These are phyloP conservation scores for Lasiodiplodia theobromae DNA, from an alignment of 2,329 filamentous ascomycete species.

Conservation along the genomic window DNA sequence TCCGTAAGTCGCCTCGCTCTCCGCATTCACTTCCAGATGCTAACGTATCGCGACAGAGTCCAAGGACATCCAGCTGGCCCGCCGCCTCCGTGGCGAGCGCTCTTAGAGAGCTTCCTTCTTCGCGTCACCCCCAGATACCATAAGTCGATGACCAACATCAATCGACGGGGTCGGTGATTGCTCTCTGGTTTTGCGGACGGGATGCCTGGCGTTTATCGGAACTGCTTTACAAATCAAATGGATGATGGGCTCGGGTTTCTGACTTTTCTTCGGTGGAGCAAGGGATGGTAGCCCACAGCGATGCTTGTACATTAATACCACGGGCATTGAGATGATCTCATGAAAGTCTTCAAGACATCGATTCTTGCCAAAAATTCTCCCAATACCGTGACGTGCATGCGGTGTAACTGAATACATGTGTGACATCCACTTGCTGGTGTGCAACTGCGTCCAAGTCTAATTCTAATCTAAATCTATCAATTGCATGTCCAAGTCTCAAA, in stretches of 20 bases:
- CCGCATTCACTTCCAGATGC: constrained; percentile 31
- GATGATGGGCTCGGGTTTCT: constrained; percentile 29
- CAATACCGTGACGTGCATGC: background rate
- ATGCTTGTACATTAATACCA: constrained; percentile 32
- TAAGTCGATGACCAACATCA: constrained; percentile 8
- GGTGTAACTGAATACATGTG: background rate
- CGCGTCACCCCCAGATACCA: constrained; percentile 27
- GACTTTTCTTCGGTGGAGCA: constrained; percentile 29
- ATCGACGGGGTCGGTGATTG: constrained; percentile 23
- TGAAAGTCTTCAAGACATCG: constrained; percentile 30
- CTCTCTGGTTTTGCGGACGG: constrained; percentile 28
- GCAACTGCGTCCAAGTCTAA: background rate
- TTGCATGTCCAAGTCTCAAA: no score
- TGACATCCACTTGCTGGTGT: no score
- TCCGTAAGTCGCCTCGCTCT: constrained; percentile 53
- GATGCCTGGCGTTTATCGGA: constrained; percentile 29
- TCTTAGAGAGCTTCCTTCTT: constrained; percentile 48
- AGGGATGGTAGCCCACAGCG: constrained; percentile 28
- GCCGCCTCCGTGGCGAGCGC: constrained; percentile 62
- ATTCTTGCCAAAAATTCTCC: constrained; percentile 4
- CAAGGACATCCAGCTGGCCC: constrained; percentile 94
- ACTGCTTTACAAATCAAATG: constrained; percentile 11
- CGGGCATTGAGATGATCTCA: constrained; percentile 31
- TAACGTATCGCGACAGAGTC: constrained; percentile 66
- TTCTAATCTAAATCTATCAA: no score